Base-by-base conservation (phyloP, 805 yeast species). In the Diddensiella santjacobensis region DNA sequence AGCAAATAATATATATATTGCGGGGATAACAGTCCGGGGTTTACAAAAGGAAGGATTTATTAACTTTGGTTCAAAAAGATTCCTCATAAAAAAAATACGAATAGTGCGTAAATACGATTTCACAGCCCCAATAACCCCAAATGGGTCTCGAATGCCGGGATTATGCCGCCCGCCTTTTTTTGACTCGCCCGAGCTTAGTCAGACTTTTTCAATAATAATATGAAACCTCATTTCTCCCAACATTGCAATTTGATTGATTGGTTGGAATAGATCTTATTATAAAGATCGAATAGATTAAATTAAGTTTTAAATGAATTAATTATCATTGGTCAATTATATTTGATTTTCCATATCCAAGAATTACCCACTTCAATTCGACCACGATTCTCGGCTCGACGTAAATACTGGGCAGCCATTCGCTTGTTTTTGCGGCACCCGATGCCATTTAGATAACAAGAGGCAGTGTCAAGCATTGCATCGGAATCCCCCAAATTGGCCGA, bases 321-420 rank as follows among this genome's bases (percentile, higher is more conserved):
- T n/a, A n/a, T n/a, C n/a, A n/a, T n/a, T n/a, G n/a, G n/a, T 26
- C 13, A 26, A 44, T 62, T 49, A 48, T 61, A 58, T 47, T 57
- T 57, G 43, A 53, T 58, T 45, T 59, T 50, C 65, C 67, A 65
- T 15, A 66, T 65, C 70, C 70, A 66, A 8, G 65, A 58, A 39
- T 57, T 58, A 13, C 70, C 70, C 6, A 63, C 67, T 40, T 62
- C 67, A 15, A 13, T 37, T 19, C 54, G 51, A 22, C 66, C 66
- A 6, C 49, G 47, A 15, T 56, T 47, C 44, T 60, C 61, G 3
- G 68, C 66, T 50, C 49, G 52, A 18, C 70, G 56, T 26, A 56
- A 59, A 35, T 58, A 52, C 49, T 61, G 66, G 15, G 70, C 70
- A 3, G 67, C 66, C 47, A 44, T 41, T 33, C 57, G 48, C 54